phyloP scores from a whole-genome alignment of 768 basidiomycete species.

The Lactarius akahatsu region DNA sequence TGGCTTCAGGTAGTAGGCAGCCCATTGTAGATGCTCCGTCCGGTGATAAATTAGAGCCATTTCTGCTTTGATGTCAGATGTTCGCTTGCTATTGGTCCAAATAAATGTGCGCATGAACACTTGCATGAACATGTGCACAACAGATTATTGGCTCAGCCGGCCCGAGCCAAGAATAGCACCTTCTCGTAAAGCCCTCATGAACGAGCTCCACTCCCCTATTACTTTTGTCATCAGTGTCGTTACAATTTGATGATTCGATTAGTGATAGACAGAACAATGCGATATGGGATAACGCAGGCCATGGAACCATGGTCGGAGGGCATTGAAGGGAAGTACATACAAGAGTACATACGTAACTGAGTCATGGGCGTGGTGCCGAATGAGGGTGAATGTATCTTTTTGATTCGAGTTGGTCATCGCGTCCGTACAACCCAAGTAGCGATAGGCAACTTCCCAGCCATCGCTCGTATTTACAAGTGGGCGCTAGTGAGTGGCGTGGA shows the following conservation, averaged over 20 bases:
- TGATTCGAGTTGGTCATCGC: neutral
- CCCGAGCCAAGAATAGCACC: too few species aligned
- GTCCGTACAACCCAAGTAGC: neutral
- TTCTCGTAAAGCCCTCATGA: neutral
- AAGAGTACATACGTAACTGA: neutral
- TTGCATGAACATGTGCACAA: neutral
- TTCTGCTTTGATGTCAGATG: neutral
- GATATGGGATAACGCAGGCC: neutral
- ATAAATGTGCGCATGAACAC: neutral
- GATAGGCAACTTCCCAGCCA: too few species aligned
- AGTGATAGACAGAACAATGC: neutral
- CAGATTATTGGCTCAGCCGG: too few species aligned
- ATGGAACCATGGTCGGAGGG: neutral
- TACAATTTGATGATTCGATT: neutral
- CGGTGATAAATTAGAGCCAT: neutral
- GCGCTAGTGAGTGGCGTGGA: too few species aligned
- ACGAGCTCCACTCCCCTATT: neutral
- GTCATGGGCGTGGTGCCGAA: neutral
- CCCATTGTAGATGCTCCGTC: neutral
- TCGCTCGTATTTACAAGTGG: too few species aligned
- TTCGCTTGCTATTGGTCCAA: neutral
- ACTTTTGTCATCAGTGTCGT: neutral
- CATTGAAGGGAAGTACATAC: neutral
- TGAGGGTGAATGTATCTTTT: neutral
- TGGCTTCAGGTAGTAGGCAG: neutral